Evolutionary conservation across 2,329 filamentous ascomycete species (phyloP).

Genomic region (Penicillium sclerotigenum): DNA sequence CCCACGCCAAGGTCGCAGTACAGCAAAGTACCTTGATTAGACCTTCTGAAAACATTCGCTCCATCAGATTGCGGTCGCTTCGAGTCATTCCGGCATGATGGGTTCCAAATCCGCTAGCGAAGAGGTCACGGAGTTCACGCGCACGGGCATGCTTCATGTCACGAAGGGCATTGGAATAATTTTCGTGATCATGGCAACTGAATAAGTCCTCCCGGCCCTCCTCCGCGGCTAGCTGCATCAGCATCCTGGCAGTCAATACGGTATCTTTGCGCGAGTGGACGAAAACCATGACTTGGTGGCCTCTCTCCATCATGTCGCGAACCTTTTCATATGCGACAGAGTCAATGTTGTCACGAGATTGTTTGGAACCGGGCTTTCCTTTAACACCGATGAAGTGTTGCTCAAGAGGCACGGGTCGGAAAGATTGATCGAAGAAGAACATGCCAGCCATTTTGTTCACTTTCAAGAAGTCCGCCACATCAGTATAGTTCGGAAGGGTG

Average conservation of each 20-base stretch:
- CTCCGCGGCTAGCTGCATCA: slow-evolving; percentile 83
- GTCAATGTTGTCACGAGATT: slow-evolving; percentile 85
- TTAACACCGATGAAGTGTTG: slow-evolving; percentile 97
- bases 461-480: slow-evolving; percentile 94
- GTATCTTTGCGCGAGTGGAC: slow-evolving; percentile 97
- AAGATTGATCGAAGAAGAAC: slow-evolving; percentile 96
- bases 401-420: slow-evolving; percentile 90
- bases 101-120: slow-evolving; percentile 87
- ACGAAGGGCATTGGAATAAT: slow-evolving; percentile 73
- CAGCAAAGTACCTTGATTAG: slow-evolving; percentile 97
- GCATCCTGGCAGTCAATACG: slow-evolving; percentile 76
- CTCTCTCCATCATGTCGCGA: slow-evolving; percentile 80
- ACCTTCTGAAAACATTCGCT: slow-evolving; percentile 83
- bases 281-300: slow-evolving; percentile 99
- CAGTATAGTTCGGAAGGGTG: slow-evolving; percentile 91
- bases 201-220: slow-evolving; percentile 77
- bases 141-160: slow-evolving; percentile 86
- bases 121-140: slow-evolving; percentile 80
- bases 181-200: slow-evolving; percentile 73
- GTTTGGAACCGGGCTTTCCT: slow-evolving; percentile 74
- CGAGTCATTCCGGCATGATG: slow-evolving; percentile 97
- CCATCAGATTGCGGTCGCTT: slow-evolving; percentile 92
- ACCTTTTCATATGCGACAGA: slow-evolving; percentile 89
- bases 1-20: slow-evolving; percentile 96
- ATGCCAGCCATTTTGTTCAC: slow-evolving; percentile 90